Evolutionary conservation across 2,329 filamentous ascomycete species (phyloP).

Genomic region (Coniochaeta sp.): DNA sequence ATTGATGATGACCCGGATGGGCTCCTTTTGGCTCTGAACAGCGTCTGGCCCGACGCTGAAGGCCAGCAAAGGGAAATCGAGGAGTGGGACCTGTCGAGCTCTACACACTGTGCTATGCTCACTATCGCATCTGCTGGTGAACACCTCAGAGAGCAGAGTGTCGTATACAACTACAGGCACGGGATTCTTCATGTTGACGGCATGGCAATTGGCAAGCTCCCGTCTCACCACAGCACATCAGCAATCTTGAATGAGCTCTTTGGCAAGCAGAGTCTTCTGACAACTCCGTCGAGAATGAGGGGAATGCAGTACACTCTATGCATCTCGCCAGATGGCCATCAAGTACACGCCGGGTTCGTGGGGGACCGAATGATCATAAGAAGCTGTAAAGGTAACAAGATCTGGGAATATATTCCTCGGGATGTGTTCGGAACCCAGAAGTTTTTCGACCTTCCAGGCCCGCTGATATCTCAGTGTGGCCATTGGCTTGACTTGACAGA

Average conservation of each 20-base stretch:
- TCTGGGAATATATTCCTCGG: not conserved
- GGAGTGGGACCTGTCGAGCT: constrained; percentile 15
- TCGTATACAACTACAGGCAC: constrained; percentile 26
- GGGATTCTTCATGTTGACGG: constrained; percentile 29
- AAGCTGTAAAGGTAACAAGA: constrained; percentile 17
- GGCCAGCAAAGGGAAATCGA: not conserved
- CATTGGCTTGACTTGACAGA: constrained; percentile 52
- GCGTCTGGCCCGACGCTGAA: not conserved
- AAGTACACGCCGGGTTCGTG: constrained; percentile 49
- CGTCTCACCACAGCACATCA: constrained; percentile 37
- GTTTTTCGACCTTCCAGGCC: constrained; percentile 41
- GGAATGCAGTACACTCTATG: constrained; percentile 43
- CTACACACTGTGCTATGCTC: not conserved
- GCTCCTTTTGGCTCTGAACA: constrained; percentile 13
- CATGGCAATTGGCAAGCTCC: constrained; percentile 35
- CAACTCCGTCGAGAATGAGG: constrained; percentile 38
- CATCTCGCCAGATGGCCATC: constrained; percentile 27
- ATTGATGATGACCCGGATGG: constrained; percentile 16
- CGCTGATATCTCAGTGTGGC: constrained; percentile 41
- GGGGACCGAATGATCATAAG: constrained; percentile 33
- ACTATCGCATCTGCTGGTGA: not conserved
- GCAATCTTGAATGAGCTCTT: constrained; percentile 41
- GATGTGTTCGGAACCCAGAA: constrained; percentile 17
- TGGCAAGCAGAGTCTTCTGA: constrained; percentile 39
- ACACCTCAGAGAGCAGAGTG: constrained; percentile 8